Base-by-base conservation (phyloP, 768 basidiomycete genomes). In the Mycena venus region DNA sequence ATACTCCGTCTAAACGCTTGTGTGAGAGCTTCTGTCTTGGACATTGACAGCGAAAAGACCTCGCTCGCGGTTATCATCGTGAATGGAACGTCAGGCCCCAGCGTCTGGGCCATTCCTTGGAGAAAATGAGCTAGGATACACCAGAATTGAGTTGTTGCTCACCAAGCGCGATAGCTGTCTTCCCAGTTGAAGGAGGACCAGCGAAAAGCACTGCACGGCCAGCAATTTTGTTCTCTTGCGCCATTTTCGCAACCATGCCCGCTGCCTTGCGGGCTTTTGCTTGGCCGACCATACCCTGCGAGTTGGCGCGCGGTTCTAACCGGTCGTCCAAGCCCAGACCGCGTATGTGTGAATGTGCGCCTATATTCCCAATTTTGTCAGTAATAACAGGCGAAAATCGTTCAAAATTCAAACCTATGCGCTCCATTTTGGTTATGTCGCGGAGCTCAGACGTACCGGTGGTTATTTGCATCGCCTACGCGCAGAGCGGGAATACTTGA, bases 141-240 rank as follows among this genome's bases (percentile, higher is more conserved):
- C 14, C 47, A 34, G 11, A 17, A 55, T 60, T 6, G 29, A 15
- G 47, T 32, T n/a, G 10, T 11, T 60, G 87, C 90, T 64, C 77
- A 95, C 97, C 98, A 84, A 99, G 90, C 7, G 98, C 98, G 80
- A 99, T 98, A 36, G 98, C 98, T 0, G 98, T 99, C 85, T 99
- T 99, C 29, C 98, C 98, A 0, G 97, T 96, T 36, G 96, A 96
- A 8, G 98, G 97, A 8, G 98, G 98, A 0, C 98, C 98, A 21
- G 98, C 98, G 84, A 99, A 98, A 67, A 99, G 87, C 85, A 99
- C 97, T 8, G 97, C 96, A 53, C 98, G 91, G 31, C 98, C 98
- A 0, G 98, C 97, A 79, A 99, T 99, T 70, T 93, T 89, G 21
- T 96, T 96, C 79, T 98, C 96, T 83, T 98, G 95, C 8, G 99